Base-by-base conservation (phyloP, 352 stramenopile genomes). In the Globisporangium orthogonon region DNA sequence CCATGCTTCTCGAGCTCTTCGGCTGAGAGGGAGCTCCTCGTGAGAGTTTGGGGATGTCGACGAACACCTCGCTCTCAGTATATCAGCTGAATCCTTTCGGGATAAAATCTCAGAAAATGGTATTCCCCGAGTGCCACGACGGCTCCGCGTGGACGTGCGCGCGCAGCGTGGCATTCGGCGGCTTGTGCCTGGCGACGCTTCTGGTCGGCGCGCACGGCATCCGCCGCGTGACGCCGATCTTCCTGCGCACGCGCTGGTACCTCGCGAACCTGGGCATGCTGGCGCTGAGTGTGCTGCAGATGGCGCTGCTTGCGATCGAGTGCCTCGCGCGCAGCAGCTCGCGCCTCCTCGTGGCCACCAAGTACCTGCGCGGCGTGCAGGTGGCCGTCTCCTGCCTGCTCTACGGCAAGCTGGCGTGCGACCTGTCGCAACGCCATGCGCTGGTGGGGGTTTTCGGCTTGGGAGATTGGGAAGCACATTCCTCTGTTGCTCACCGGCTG, bases 321-420 rank as follows among this genome's bases (percentile, higher is more conserved):
- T 90, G 77, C 66, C 69, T 88, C 41, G 44, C 83, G 31, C 51
- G 70, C 44, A 86, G 83, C 62, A 82, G 65, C 64, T 50, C 75
- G 48, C 78, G 81, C 52, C 63, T 87, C 33, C 74, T 90, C 45
- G 74, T 90, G 46, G 61, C 80, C 28, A 63, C 70, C 67, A 90
- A 90, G 69, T 90, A 87, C 68, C 86, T 78, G 45, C 80, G 76
- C 30, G 79, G 73, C 28, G 47, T 90, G 37, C 80, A 90, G 54
- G 69, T 90, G 52, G 74, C 75, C 10, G 74, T 84, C 11, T 86
- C 80, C 35, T 90, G 80, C 43, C 62, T 87, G 58, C 56, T 90
- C 7, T 90, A 88, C 52, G 80, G 80, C 13, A 81, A 79, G 46
- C 70, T 85, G 18, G 80, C 80, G 15, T 84, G 79, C 33, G 77